Conservation (phyloP, 805 yeast species). For the Yamadazyma ubonensis region DNA sequence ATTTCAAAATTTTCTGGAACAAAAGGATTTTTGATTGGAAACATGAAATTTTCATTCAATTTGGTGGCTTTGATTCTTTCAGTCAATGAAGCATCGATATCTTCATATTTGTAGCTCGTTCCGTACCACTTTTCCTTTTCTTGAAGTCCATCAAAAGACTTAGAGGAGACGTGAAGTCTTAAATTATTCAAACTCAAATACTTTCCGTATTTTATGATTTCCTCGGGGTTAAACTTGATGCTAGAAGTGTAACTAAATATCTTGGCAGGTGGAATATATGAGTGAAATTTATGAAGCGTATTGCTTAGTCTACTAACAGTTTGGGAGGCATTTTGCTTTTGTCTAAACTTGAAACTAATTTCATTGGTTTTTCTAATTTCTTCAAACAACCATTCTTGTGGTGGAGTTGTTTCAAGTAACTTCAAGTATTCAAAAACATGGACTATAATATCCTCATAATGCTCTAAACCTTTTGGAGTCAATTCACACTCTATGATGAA, state of each 20-base stretch:
- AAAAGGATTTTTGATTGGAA: slow-evolving; percentile 77
- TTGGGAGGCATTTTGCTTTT: slow-evolving; percentile 67
- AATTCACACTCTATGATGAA: slow-evolving; percentile 74
- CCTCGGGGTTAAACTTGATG: slow-evolving; percentile 56
- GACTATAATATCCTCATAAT: slow-evolving; percentile 60
- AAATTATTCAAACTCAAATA: slow-evolving; percentile 59
- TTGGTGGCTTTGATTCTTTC: slow-evolving; percentile 27
- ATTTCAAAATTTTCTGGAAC: slow-evolving; percentile 78
- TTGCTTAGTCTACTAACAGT: slow-evolving; percentile 72
- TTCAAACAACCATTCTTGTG: slow-evolving; percentile 76
- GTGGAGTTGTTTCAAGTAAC: slow-evolving; percentile 49
- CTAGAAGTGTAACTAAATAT: slow-evolving; percentile 58
- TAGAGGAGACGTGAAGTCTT: slow-evolving; percentile 54
- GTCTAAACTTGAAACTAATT: slow-evolving; percentile 75
- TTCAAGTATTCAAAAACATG: slow-evolving; percentile 72
- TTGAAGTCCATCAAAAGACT: slow-evolving; percentile 44
- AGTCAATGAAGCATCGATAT: slow-evolving; percentile 42
- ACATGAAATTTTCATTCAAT: slow-evolving; percentile 39
- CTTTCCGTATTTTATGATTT: slow-evolving; percentile 49
- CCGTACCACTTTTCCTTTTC: slow-evolving; percentile 84
- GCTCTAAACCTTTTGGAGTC: slow-evolving; percentile 65
- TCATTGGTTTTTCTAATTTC: slow-evolving; percentile 70
- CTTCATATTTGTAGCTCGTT: slow-evolving; percentile 62
- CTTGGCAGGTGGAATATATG: slow-evolving; percentile 59
- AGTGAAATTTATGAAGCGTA: slow-evolving; percentile 49